Evolutionary conservation across 768 basidiomycete genomes (phyloP).

Genomic region (Suillus hirtellus): DNA sequence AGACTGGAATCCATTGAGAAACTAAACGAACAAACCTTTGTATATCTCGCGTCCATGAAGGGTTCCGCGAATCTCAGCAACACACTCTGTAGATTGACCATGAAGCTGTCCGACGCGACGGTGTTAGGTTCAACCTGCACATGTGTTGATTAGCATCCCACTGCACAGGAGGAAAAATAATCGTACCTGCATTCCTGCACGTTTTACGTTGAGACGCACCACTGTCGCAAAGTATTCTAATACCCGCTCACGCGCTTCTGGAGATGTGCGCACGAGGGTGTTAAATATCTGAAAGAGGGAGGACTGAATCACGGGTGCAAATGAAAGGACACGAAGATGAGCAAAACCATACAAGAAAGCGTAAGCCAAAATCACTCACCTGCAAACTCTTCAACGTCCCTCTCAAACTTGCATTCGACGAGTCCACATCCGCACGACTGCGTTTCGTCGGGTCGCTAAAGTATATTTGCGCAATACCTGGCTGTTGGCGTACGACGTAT

Average conservation of each 20-base stretch:
- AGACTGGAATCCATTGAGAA: conserved; percentile 11
- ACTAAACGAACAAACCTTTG: conserved; percentile 57
- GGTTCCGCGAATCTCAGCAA: conserved; percentile 88
- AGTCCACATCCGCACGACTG: conserved; percentile 70
- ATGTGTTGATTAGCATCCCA: not conserved
- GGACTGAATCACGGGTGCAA: conserved; percentile 29
- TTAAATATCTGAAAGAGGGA: conserved; percentile 90
- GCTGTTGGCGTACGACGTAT: conserved; percentile 44
- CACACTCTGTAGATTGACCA: conserved; percentile 86
- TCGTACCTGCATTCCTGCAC: conserved; percentile 86
- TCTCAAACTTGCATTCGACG: conserved; percentile 83
- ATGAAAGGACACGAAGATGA: not conserved
- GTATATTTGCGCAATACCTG: conserved; percentile 71
- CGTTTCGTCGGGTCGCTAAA: conserved; percentile 87
- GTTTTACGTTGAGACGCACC: conserved; percentile 74
- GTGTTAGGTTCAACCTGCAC: conserved; percentile 77
- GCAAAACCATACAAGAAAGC: not conserved
- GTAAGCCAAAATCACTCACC: conserved; percentile 39
- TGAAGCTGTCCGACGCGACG: conserved; percentile 88
- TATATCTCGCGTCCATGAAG: conserved; percentile 89
- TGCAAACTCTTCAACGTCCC: conserved; percentile 84
- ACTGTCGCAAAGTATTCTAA: conserved; percentile 79
- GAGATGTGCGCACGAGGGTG: conserved; percentile 78
- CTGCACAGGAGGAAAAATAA: not conserved
- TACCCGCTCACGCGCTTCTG: conserved; percentile 78